Evolutionary conservation across 2,329 filamentous ascomycete genomes (phyloP), one percentile per base, ranked within the genome.

Genomic region (Aspergillus alliaceus): DNA sequence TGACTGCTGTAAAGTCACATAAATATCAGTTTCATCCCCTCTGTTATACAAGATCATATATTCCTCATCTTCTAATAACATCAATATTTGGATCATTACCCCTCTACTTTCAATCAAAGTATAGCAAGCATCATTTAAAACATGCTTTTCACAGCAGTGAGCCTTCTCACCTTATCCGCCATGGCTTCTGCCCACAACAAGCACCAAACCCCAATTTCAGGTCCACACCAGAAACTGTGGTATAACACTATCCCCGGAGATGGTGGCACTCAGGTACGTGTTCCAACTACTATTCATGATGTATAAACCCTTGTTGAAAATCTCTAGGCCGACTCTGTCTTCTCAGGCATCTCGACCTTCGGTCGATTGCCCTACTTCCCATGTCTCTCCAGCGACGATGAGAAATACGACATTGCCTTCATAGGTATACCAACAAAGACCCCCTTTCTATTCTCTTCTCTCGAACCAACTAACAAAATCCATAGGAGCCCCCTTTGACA

Each of bases 311-410:
- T n/a, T 18, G 6, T 22, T 51, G 14, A 39, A 9, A 4, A 9
- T 53, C 0, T 7, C 9, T 59, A 93, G 88, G 90, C 90, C 58
- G 90, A 96, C 72, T 92, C 90, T 0, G 90, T 95, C 57, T 96
- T 95, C 76, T 93, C 90, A 1, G 91, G 91, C 27, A 95, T 96
- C 68, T 90, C 89, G 1, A 96, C 91, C 7, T 95, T 95, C 70
- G 91, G 90, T 11, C 86, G 90, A 51, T 78, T 95, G 40, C 86
- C 87, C 6, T 95, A 96, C 75, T 84, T 83, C 57, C 89, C 90
- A 3, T 96, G 91, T 71, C 80, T 96, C 4, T 80, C 84, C n/a
- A 87, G 83, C 60, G 81, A 85, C 39, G 82, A 86, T 25, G 86
- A 88, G 63, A 85, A 87, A 67, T 96, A 89, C 66, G 91, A 96